Evolutionary conservation across 1,284 basidiomycete species (phyloP), one percentile per base, ranked within the genome.

Genomic region (Acaromyces ingoldii): DNA sequence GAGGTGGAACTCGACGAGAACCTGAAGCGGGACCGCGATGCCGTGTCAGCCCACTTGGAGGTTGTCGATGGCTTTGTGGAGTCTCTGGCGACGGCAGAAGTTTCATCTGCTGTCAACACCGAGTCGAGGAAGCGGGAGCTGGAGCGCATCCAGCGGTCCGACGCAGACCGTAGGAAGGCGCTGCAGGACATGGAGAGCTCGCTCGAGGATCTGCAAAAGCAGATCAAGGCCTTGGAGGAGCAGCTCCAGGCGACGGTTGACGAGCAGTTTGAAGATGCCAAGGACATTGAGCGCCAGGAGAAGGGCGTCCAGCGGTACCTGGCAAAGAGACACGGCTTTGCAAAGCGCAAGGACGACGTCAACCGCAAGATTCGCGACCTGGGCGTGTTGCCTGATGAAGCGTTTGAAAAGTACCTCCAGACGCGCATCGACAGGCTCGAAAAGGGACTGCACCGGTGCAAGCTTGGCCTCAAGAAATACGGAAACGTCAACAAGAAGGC

Each of bases 401-500:
- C 95, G 0, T 98, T 93, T 70, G 85, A 90, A 70, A 96, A 93
- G 77, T 96, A 96, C 74, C 87, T 85, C 10, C 84, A 82, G 51
- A 85, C 88, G 53, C 67, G 65, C n/a, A 80, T 87, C 9, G 91
- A 96, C 64, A 82, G 85, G 76, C 81, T 98, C 33, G 83, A 93
- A 64, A 92, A 89, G 78, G 87, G 86, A 61, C 81, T 98, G 31
- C 91, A 95, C 70, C 82, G 82, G 22, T 85, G 91, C 60, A 92
- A 96, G 69, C 91, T 96, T 67, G 83, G 84, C 26, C 80, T 99
- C 60, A 96, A 93, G 76, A 92, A 92, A 76, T 98, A 91, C 69
- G 87, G 90, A 0, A 92, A 97, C 72, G 93, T 98, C 62, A 99
- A 99, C 81, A 98, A 98, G 80, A 97, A 97, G 77, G 95, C 93